Evolutionary conservation across 75 land plant species (phyloP).

Genomic region (Pinus albicaulis): DNA sequence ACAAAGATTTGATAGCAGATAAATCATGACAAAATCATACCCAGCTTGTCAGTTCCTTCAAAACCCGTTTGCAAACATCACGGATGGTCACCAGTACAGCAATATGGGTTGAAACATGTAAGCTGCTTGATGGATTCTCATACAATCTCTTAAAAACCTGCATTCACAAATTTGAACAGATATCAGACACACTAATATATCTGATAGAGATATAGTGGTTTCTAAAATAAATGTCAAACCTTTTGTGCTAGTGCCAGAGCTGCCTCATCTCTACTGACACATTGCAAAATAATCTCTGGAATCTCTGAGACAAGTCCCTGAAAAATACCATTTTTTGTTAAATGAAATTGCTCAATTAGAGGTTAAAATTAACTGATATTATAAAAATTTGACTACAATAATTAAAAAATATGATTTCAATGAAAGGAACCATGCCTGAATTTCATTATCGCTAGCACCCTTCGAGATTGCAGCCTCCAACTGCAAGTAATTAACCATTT

Average conservation of each 20-base stretch:
- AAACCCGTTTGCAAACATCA: slow-evolving; percentile 90
- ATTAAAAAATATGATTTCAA: neutral
- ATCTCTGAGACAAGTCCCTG: slow-evolving; percentile 75
- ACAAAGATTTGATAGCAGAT: neutral
- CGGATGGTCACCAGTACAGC: slow-evolving; percentile 82
- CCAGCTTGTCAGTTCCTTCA: slow-evolving; percentile 96
- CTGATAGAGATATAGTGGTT: neutral
- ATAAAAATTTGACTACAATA: neutral
- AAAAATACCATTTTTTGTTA: slow-evolving; percentile 1
- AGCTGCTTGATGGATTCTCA: slow-evolving; percentile 62
- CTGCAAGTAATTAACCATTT: slow-evolving; percentile 35
- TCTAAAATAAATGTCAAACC: slow-evolving; percentile 33
- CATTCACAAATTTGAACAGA: slow-evolving; percentile 1
- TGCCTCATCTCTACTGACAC: slow-evolving; percentile 86
- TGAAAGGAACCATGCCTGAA: slow-evolving; percentile 54
- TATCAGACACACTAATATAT: neutral
- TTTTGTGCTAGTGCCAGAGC: slow-evolving; percentile 92
- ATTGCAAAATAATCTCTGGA: slow-evolving; percentile 75
- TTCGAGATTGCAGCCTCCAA: slow-evolving; percentile 56
- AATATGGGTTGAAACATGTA: slow-evolving; percentile 66
- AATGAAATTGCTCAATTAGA: neutral
- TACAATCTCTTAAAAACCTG: slow-evolving; percentile 89
- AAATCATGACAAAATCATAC: slow-evolving; percentile 37
- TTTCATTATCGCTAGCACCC: slow-evolving; percentile 64
- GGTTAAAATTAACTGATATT: neutral